Base-by-base conservation (phyloP, 2,329 filamentous ascomycete species). In the Fusarium sp. region DNA sequence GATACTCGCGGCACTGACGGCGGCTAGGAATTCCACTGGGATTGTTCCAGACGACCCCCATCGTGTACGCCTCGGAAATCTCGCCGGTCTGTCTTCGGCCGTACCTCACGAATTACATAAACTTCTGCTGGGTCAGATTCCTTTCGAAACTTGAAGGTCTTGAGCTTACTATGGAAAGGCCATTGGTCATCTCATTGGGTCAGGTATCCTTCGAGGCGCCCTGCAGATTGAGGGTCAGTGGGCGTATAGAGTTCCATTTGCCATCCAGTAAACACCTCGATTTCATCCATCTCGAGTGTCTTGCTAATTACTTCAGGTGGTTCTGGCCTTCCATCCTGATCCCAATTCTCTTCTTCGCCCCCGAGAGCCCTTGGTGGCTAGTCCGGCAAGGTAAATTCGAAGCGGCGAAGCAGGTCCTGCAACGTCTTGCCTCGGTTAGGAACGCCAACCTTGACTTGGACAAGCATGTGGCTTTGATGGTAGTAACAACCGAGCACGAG, bases 21-120 rank as follows among this genome's bases (percentile, higher is more conserved):
- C n/a, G 10, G 17, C 14, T 12, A 44, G 40, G 40, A 5, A 44
- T 44, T 44, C 44, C 24, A 10, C 6, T 22, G n/a, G 44, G 44
- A 22, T 11, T 49, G 8, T 49, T 49, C 44, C 44, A 49, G 44
- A 49, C 44, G 5, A 22, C 20, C n/a, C n/a, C 44, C 16, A 24
- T 49, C 20, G 77, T 69, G 5, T 73, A 73, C 46, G 68, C 64
- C 27, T 22, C 66, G 12, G 68, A 73, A 31, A 66, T 73, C 42
- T 59, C 59, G 31, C 71, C 71, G 16, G 55, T 67, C 14, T 33
- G 62, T 17, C 71, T 73, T 10, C 63, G 67, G 3, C 60, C 64
- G 1, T 72, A 74, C 53, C 63, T 74, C 40, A 70, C 64, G 5
- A 72, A 38, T 10, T 73, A 62, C 36, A 33, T 61, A 57, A 67